A percentile compares a stretch with the other conserved stretches of the same genome.
phyloP scores from a whole-genome alignment of 306 rosid genomes.

The Lagenaria siceraria region DNA sequence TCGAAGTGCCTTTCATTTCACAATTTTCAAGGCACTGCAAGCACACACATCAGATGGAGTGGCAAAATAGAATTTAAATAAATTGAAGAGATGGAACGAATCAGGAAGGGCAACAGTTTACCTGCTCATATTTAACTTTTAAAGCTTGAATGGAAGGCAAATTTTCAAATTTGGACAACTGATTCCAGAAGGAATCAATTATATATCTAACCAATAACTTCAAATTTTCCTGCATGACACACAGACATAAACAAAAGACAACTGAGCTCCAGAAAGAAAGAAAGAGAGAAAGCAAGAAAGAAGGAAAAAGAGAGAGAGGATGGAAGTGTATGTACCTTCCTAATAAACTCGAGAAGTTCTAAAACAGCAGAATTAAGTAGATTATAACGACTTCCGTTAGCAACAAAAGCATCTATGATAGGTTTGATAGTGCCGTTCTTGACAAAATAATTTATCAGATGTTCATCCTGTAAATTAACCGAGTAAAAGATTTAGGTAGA shows the following conservation, averaged over 20 bases:
- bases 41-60: constrained; percentile 7
- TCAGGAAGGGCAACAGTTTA: constrained; percentile 13
- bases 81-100: background rate
- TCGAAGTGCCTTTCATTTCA: constrained; percentile 34
- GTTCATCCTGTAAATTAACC: constrained; percentile 73
- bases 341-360: constrained; percentile 76
- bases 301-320: background rate
- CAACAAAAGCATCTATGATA: constrained; percentile 62
- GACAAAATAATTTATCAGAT: constrained; percentile 58
- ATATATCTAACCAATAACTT: constrained; percentile 47
- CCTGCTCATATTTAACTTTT: constrained; percentile 92
- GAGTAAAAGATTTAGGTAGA: background rate
- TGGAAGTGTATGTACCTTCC: constrained; percentile 40
- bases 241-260: background rate
- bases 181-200: constrained; percentile 76
- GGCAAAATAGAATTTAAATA: background rate
- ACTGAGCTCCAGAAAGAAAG: background rate
- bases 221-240: constrained; percentile 56
- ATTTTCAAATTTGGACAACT: constrained; percentile 59
- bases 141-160: constrained; percentile 45
- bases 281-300: no score
- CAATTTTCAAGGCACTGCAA: constrained; percentile 70
- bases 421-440: constrained; percentile 73
- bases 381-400: constrained; percentile 87
- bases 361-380: constrained; percentile 81